phyloP scores from a whole-genome alignment of 306 rosid species.

The Prunus davidiana region DNA sequence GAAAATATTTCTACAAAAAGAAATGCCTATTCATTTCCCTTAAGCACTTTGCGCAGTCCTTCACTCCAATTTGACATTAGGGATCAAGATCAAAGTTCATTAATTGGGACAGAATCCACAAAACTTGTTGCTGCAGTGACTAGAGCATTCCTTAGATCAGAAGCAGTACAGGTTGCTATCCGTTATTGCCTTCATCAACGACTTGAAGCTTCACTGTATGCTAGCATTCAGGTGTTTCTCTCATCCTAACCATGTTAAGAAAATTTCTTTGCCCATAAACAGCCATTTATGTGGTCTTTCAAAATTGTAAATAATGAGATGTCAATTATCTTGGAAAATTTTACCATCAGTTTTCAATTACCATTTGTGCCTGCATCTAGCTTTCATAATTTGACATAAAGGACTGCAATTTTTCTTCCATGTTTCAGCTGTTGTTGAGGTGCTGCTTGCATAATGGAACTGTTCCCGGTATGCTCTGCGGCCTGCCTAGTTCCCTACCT shows the following conservation, averaged over 20 bases:
- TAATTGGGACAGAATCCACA: conserved; percentile 51
- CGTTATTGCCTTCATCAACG: conserved; percentile 84
- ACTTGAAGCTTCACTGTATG: conserved; percentile 65
- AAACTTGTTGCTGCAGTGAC: conserved; percentile 69
- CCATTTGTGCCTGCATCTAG: conserved; percentile 7
- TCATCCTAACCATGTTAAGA: conserved; percentile 1
- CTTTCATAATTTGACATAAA: conserved; percentile 5
- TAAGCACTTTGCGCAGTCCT: conserved; percentile 55
- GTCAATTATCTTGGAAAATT: background rate
- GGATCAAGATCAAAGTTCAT: conserved; percentile 48
- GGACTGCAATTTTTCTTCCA: background rate
- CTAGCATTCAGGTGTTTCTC: conserved; percentile 72
- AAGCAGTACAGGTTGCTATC: conserved; percentile 78
- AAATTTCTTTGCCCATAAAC: background rate
- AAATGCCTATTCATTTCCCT: conserved; percentile 58
- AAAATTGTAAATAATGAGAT: background rate
- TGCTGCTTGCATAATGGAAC: conserved; percentile 67
- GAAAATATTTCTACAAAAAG: conserved; percentile 52
- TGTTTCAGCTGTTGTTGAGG: conserved; percentile 72
- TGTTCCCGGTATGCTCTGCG: conserved; percentile 83
- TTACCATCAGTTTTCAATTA: background rate
- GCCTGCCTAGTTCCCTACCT: conserved; percentile 84
- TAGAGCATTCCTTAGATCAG: conserved; percentile 69
- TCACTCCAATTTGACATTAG: conserved; percentile 40
- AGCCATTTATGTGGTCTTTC: background rate